These are phyloP conservation scores for Agrocybe praecox DNA, from an alignment of 768 basidiomycete species.

Conservation along the genomic window DNA sequence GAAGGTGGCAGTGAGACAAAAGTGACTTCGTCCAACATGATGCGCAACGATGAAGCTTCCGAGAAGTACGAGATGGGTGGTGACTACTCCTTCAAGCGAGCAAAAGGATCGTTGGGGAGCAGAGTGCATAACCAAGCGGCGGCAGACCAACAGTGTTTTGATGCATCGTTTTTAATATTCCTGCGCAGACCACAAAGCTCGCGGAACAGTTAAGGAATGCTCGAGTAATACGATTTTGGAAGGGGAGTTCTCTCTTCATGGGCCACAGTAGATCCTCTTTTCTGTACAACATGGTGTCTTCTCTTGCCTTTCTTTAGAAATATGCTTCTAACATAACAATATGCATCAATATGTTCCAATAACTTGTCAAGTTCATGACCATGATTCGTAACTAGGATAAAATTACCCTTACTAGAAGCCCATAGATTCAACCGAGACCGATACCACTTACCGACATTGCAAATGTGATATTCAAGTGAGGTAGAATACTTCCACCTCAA, in stretches of 20 bases:
- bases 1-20: neutral
- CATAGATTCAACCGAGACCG: no score
- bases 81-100: neutral
- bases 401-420: no score
- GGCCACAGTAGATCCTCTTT: neutral
- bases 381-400: no score
- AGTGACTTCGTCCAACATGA: slow-evolving; percentile 7
- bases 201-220: slow-evolving; percentile 9
- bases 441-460: no score
- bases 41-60: slow-evolving; percentile 21
- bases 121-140: slow-evolving; percentile 8
- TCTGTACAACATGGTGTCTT: no score
- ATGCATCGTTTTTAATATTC: neutral
- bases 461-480: no score
- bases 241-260: neutral
- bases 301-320: no score
- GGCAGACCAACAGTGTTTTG: slow-evolving; percentile 10
- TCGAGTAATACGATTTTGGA: neutral
- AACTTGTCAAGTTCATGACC: no score
- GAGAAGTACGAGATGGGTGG: slow-evolving; percentile 23
- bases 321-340: no score
- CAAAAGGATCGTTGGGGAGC: neutral
- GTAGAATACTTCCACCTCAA: neutral
- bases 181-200: slow-evolving; percentile 16
- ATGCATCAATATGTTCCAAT: no score